Percentiles rank a stretch among this genome's conserved stretches.
Conservation (phyloP, 129 eudicot genomes). For the Calendula officinalis region DNA sequence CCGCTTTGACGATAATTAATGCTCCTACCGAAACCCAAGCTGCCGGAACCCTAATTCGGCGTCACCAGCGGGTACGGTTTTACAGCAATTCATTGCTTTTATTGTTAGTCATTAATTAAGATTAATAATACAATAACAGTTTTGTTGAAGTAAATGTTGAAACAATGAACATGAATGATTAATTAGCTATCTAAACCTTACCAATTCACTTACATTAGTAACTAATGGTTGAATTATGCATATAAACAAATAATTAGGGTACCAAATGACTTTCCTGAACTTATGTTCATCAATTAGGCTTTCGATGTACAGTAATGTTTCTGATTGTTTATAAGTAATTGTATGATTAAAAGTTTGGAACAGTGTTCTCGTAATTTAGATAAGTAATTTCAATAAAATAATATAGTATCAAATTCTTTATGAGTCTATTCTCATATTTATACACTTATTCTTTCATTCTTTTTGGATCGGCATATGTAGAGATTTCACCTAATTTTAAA, state of each 20-base stretch:
- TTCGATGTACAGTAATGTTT: neutral
- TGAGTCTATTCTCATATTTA: neutral
- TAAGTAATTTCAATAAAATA: neutral
- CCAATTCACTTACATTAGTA: no score
- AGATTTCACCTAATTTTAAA: slow-evolving; percentile 10
- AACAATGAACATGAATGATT: no score
- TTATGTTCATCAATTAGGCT: neutral
- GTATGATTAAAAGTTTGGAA: neutral
- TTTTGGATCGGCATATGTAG: slow-evolving; percentile 11
- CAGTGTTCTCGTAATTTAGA: neutral
- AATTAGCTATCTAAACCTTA: no score
- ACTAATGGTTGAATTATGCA: no score
- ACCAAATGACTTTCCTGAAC: neutral
- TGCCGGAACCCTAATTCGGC: slow-evolving; percentile 42
- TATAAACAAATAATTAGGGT: neutral
- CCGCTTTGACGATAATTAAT: slow-evolving; percentile 38
- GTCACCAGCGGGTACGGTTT: slow-evolving; percentile 43
- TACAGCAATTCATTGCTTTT: neutral
- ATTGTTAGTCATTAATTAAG: neutral
- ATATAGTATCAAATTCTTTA: neutral
- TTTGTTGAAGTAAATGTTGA: no score
- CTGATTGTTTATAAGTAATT: neutral
- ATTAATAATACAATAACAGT: neutral
- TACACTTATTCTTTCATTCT: no score
- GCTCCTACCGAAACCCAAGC: slow-evolving; percentile 37